Evolutionary conservation across 2,329 filamentous ascomycete genomes (phyloP), one percentile per base, ranked within the genome.

Genomic region (Aspergillus intermedius): DNA sequence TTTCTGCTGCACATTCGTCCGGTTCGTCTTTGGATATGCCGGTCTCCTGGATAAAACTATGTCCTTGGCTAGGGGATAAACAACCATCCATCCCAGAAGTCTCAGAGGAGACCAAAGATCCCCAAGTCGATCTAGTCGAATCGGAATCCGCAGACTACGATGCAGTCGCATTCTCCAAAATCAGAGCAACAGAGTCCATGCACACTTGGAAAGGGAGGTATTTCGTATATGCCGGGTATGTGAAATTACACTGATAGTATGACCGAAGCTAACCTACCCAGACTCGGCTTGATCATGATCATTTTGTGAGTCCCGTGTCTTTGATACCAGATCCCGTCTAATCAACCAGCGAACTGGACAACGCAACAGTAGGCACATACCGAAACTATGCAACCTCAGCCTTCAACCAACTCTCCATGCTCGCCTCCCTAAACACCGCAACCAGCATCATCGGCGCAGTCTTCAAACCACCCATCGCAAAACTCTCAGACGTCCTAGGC

Each of bases 401-500:
- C 12, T 73, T 73, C 48, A 55, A 66, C 47, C 54, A 62, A 5
- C 58, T 72, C 2, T 64, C 68, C 12, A 60, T 63, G 51, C 54
- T 68, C 28, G 61, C 64, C 2, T 65, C 66, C 1, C 52, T 72
- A 5, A 60, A 59, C 37, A 70, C 69, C 0, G 68, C 68, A 4
- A 61, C 60, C 4, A 65, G 63, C 28, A 69, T 74, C 32, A 60
- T 72, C 28, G 63, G 64, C 7, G 69, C 68, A 2, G 63, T 73
- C 7, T 48, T 65, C 15, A 74, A 74, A 53, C 66, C 71, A 0
- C 68, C 68, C 0, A 65, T 72, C 9, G 69, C 72, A 10, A 74
- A 73, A 48, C 49, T 73, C 5, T 72, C 71, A 5, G 69, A 74
- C 49, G 69, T 73, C 13, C 55, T 72, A 10, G 71, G 72, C 1